Percentiles rank a stretch among this genome's conserved stretches.
Evolutionary conservation across 768 basidiomycete species (phyloP).

Genomic region (Podaxis sp.): DNA sequence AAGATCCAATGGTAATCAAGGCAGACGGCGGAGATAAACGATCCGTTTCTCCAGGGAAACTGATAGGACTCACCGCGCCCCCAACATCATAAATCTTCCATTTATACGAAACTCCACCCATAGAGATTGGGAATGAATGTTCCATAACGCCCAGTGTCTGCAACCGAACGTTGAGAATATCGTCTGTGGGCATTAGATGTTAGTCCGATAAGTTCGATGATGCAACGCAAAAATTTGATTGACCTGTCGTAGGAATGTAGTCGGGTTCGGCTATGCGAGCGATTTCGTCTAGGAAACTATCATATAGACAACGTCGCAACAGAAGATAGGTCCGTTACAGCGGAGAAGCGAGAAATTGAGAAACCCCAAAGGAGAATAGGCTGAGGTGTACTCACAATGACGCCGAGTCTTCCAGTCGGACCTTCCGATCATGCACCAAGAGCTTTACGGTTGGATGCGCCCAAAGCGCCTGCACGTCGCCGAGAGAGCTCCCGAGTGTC

Average conservation of each 20-base stretch:
- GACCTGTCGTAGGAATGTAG: slow-evolving; percentile 72
- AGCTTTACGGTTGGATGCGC: slow-evolving; percentile 62
- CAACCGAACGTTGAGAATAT: slow-evolving; percentile 76
- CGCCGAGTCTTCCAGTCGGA: slow-evolving; percentile 75
- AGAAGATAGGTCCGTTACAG: slow-evolving; percentile 12
- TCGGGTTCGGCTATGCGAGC: slow-evolving; percentile 66
- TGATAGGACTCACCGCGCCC: slow-evolving; percentile 59
- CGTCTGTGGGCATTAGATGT: slow-evolving; percentile 42
- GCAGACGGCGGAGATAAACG: neutral
- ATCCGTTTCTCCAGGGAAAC: neutral
- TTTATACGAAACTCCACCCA: slow-evolving; percentile 61
- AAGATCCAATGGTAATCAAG: neutral
- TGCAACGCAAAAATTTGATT: slow-evolving; percentile 9
- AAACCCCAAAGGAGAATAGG: neutral
- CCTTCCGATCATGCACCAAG: slow-evolving; percentile 54
- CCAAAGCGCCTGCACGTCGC: slow-evolving; percentile 68
- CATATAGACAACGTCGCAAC: neutral
- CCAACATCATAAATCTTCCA: slow-evolving; percentile 87
- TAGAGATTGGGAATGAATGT: slow-evolving; percentile 67
- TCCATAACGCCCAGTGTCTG: slow-evolving; percentile 82
- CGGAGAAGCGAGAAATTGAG: slow-evolving; percentile 8
- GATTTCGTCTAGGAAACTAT: slow-evolving; percentile 69
- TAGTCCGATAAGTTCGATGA: neutral
- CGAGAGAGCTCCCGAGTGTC: slow-evolving; percentile 46
- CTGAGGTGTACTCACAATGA: slow-evolving; percentile 54